Conservation (phyloP, 1,139 yeast species). For the Wickerhamomyces sp. region DNA sequence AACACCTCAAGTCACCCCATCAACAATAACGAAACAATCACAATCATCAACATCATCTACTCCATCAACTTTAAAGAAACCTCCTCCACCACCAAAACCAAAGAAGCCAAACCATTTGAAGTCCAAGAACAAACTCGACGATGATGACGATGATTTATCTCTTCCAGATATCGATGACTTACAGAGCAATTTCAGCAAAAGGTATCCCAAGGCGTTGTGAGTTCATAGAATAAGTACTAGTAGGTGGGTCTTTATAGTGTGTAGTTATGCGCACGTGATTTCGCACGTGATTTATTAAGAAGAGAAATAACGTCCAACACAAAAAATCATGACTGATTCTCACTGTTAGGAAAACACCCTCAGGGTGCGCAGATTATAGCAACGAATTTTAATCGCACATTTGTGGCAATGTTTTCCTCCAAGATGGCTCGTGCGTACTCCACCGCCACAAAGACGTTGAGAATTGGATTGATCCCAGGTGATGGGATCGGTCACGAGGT, state of each 20-base stretch:
- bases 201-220: slow-evolving; percentile 50
- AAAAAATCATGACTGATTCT: too few species aligned
- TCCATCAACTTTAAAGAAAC: slow-evolving; percentile 10
- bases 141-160: slow-evolving; percentile 37
- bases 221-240: too few species aligned
- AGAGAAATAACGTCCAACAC: too few species aligned
- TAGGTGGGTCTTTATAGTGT: too few species aligned
- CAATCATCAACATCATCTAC: slow-evolving; percentile 4
- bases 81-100: slow-evolving; percentile 56
- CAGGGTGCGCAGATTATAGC: too few species aligned
- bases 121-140: slow-evolving; percentile 9
- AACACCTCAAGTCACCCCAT: slow-evolving; percentile 28
- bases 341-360: too few species aligned
- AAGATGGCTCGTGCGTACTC: slow-evolving; percentile 33
- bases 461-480: slow-evolving; percentile 75
- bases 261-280: too few species aligned
- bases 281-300: too few species aligned
- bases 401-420: too few species aligned
- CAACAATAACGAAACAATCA: slow-evolving; percentile 18
- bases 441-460: slow-evolving; percentile 30
- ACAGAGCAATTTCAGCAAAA: slow-evolving; percentile 46
- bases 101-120: slow-evolving; percentile 53
- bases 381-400: too few species aligned
- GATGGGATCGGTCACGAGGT: slow-evolving; percentile 98
- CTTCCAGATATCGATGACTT: slow-evolving; percentile 52